Percentiles rank a stretch among this genome's conserved stretches.
Evolutionary conservation across 805 yeast genomes (phyloP).

Genomic region (Saccharomycopsis oosterbeekiorum): DNA sequence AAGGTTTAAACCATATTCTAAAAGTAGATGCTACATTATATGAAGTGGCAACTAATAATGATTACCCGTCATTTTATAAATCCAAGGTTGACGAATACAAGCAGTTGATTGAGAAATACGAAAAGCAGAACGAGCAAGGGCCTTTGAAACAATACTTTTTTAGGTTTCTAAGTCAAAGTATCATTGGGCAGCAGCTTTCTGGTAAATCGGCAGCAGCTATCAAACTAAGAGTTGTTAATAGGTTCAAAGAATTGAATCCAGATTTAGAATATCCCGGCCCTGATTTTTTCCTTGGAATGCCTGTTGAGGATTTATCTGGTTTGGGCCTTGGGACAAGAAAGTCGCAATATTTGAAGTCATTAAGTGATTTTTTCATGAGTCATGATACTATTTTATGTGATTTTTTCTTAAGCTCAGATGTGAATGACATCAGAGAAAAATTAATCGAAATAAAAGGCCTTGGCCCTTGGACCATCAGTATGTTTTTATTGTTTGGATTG

Average conservation of each 20-base stretch:
- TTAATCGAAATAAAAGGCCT: conserved; percentile 55
- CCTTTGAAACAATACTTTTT: conserved; percentile 28
- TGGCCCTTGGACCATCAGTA: conserved; percentile 82
- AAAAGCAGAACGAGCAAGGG: conserved; percentile 4
- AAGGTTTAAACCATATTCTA: conserved; percentile 28
- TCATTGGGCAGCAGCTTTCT: conserved; percentile 66
- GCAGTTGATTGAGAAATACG: conserved; percentile 5
- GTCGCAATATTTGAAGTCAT: conserved; percentile 47
- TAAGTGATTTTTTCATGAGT: conserved; percentile 41
- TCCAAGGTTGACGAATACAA: background rate
- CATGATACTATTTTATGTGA: conserved; percentile 26
- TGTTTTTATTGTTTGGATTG: conserved; percentile 71
- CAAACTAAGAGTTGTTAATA: conserved; percentile 32
- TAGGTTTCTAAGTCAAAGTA: conserved; percentile 34
- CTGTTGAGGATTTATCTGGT: conserved; percentile 40
- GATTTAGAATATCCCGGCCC: conserved; percentile 41
- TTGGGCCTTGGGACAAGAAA: conserved; percentile 68
- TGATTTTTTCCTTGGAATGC: conserved; percentile 30
- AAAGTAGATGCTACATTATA: conserved; percentile 30
- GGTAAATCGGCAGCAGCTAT: conserved; percentile 75
- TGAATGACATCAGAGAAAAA: conserved; percentile 39
- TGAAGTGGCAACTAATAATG: conserved; percentile 21
- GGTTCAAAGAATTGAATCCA: background rate
- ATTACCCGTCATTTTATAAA: conserved; percentile 25
- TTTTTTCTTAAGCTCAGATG: conserved; percentile 30